phyloP scores from a whole-genome alignment of 306 rosid genomes.

The Acacia melanoxylon region DNA sequence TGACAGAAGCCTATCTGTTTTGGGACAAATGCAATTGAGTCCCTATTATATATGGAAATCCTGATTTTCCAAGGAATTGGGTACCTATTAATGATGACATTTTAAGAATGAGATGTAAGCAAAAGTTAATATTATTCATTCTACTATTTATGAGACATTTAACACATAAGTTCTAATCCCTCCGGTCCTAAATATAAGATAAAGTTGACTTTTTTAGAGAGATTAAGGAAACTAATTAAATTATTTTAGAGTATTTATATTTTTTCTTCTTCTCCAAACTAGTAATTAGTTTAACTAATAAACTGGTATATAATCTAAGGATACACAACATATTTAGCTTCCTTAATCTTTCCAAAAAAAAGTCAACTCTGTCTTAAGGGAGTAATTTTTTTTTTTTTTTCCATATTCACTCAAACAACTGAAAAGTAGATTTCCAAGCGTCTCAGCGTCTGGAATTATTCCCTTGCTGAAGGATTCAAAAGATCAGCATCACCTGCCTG shows the following conservation, averaged over 20 bases:
- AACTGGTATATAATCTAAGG: no score
- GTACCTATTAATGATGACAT: neutral
- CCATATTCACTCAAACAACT: neutral
- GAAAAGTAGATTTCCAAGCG: neutral
- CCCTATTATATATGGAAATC: neutral
- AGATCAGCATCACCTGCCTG: slow-evolving; percentile 77
- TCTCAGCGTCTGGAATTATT: slow-evolving; percentile 36
- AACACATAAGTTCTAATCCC: neutral
- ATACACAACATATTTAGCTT: no score
- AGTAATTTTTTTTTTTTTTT: neutral
- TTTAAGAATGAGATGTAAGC: neutral
- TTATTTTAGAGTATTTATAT: no score
- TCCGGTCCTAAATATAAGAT: no score
- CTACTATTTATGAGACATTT: neutral
- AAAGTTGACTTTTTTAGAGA: no score
- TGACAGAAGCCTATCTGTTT: slow-evolving; percentile 7
- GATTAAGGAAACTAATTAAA: no score
- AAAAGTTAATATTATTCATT: neutral
- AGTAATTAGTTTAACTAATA: no score
- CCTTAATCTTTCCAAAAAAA: no score
- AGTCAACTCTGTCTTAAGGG: no score
- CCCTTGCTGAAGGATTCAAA: slow-evolving; percentile 79
- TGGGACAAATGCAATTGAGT: neutral
- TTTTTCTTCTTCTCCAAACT: no score
- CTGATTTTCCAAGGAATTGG: neutral